A percentile compares a stretch with the other conserved stretches of the same genome.
Conservation (phyloP, 192 early-diverging fungal genomes). For the Gigaspora rosea region DNA sequence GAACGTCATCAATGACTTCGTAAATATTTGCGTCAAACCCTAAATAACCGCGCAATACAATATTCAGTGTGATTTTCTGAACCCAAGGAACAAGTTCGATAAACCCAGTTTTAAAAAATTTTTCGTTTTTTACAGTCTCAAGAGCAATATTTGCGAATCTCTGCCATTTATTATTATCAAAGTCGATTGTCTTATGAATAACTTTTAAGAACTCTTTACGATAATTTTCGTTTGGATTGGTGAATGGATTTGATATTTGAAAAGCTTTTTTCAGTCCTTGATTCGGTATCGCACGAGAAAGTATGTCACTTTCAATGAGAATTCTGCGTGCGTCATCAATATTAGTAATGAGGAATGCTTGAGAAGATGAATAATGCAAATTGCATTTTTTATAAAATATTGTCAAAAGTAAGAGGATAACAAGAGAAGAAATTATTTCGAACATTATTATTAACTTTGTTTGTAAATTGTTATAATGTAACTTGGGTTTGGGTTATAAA, state of each 20-base stretch:
- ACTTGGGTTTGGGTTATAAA: no score
- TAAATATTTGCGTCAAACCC: neutral
- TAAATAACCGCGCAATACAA: neutral
- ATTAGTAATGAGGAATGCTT: neutral
- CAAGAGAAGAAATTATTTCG: no score
- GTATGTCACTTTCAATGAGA: neutral
- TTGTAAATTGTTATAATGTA: no score
- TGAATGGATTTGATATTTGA: slow-evolving; percentile 22
- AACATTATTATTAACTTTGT: no score
- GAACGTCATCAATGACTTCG: neutral
- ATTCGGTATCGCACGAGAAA: neutral
- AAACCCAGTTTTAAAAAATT: neutral
- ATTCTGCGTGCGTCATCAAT: neutral
- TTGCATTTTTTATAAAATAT: no score
- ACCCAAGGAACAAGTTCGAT: neutral
- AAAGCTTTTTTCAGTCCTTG: neutral
- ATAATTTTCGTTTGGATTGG: neutral
- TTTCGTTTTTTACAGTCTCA: neutral
- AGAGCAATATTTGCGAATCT: neutral
- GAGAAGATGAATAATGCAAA: neutral
- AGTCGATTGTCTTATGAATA: neutral
- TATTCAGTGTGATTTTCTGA: neutral
- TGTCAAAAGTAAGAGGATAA: no score
- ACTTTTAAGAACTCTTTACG: neutral
- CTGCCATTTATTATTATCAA: neutral